phyloP scores from a whole-genome alignment of 208 protist species.

The Trypanosoma rangeli region DNA sequence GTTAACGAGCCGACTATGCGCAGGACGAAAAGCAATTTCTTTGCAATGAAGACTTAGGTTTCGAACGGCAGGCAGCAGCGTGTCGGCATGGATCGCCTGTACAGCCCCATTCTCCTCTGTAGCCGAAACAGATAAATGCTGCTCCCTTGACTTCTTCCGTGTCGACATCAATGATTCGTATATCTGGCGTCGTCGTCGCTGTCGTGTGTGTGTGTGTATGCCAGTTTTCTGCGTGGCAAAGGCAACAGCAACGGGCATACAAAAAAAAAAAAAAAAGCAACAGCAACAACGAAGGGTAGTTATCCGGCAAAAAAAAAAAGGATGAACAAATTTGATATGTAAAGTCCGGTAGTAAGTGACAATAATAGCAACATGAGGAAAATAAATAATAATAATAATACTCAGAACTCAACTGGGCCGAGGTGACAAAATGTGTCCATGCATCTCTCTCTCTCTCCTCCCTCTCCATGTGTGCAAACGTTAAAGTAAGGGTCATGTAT shows the following conservation, averaged over 20 bases:
- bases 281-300: neutral
- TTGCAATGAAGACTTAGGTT: neutral
- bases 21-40: conserved; percentile 6
- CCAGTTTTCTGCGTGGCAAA: neutral
- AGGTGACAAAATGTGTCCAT: neutral
- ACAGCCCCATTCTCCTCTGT: neutral
- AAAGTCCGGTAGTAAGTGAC: neutral
- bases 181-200: neutral
- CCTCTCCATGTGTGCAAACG: neutral
- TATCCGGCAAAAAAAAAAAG: neutral
- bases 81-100: neutral
- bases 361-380: too few species aligned
- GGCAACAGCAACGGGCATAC: conserved; percentile 3
- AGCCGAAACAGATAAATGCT: neutral
- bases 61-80: neutral
- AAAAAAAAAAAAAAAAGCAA: conserved; percentile 2
- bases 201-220: neutral
- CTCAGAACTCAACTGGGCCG: too few species aligned
- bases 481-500: neutral
- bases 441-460: neutral
- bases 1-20: conserved; percentile 26
- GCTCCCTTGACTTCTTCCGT: conserved; percentile 4
- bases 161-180: conserved; percentile 1
- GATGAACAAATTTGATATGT: neutral
- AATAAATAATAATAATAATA: too few species aligned